Evolutionary conservation across 768 basidiomycete species (phyloP), one percentile per base, ranked within the genome.

Genomic region (Lactarius sanguifluus): DNA sequence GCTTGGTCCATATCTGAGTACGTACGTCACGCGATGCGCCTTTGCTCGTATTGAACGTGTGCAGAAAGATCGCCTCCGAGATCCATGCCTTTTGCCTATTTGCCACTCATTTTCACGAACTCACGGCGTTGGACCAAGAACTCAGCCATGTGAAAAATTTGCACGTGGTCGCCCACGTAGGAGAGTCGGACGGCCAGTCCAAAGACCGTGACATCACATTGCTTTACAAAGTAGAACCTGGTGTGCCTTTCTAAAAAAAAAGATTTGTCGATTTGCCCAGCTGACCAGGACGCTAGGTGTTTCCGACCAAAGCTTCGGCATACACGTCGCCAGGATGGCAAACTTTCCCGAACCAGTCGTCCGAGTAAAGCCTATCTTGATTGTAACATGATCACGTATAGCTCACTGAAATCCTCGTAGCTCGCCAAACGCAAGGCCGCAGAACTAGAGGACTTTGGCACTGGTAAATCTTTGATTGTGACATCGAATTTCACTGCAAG

Each of bases 1-100:
- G 97, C 97, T 0, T 99, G 96, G 96, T 94, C 96, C 1, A 98
- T 98, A 71, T 96, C 94, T 60, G 97, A 99, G 96, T 96, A 75
- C 66, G 85, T 76, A 23, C 16, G 43, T 40, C 16, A 18, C 23
- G 1, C 18, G 3, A 10, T 5, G 16, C 5, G 38, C 20, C 40
- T 23, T 59, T 32, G 5, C 54, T 45, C 23, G 56, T 54, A 65
- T 6, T 32, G 1, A 8, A 16, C 5, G 47, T 59, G 15, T 10
- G 0, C 64, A 98, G 96, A 75, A 89, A 97, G 72, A 96, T 99
- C 66, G 96, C 95, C 1, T 92, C 91, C 4, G 81, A 92, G 68
- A 96, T 98, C 41, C 89, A 90, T 70, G 92, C 93, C 2, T 97
- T 97, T 77, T 96, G 95, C 74, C 81, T 98, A 8, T 99, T 99